Conservation (phyloP, 495 filamentous ascomycete species). For the Diplogelasinospora grovesii region DNA sequence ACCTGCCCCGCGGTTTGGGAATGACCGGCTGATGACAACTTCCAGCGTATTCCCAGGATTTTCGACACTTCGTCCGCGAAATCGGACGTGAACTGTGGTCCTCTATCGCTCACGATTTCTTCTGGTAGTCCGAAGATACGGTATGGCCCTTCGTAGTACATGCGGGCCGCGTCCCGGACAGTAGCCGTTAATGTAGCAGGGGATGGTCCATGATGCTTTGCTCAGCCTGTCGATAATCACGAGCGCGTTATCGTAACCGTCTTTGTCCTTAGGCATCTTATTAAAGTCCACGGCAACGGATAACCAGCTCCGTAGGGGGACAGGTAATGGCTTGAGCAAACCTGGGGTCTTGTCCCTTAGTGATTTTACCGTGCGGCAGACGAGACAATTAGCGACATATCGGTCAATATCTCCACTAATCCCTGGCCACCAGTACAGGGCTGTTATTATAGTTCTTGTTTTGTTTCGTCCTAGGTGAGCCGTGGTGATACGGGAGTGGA, state of each 20-base stretch:
- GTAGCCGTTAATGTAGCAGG: too few species aligned
- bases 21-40: too few species aligned
- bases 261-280: not conserved
- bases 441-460: not conserved
- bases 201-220: not conserved
- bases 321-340: conserved; percentile 1
- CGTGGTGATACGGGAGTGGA: not conserved
- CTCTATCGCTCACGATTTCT: too few species aligned
- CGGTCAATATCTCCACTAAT: too few species aligned
- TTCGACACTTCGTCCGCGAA: too few species aligned
- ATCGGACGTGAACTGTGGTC: too few species aligned
- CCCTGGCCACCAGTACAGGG: not conserved
- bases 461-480: conserved; percentile 4
- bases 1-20: too few species aligned
- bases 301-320: not conserved
- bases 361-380: not conserved
- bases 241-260: conserved; percentile 1
- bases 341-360: conserved; percentile 1
- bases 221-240: not conserved
- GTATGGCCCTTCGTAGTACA: too few species aligned
- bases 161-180: too few species aligned
- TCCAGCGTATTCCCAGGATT: too few species aligned
- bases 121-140: too few species aligned
- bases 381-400: conserved; percentile 1
- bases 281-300: conserved; percentile 4